A percentile compares a stretch with the other conserved stretches of the same genome.
Conservation (phyloP, 306 rosid genomes). For the Dryas drummondii region DNA sequence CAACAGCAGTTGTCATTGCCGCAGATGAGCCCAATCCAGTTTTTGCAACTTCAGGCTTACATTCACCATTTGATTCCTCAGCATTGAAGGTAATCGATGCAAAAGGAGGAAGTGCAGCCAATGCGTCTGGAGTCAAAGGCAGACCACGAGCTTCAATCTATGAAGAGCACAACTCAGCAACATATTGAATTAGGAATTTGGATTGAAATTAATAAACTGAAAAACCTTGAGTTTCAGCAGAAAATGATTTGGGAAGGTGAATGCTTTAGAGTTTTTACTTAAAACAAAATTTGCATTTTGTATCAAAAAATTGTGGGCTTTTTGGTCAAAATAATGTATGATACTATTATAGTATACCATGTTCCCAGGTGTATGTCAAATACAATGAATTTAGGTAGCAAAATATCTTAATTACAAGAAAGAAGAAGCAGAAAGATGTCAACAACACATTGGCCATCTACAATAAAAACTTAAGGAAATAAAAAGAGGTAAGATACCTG, state of each 20-base stretch:
- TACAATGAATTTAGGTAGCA: too few relatives aligned
- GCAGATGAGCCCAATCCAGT: constrained; percentile 99
- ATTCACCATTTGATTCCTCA: constrained; percentile 58
- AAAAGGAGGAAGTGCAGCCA: constrained; percentile 84
- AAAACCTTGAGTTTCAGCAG: not conserved
- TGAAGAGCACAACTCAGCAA: constrained; percentile 24
- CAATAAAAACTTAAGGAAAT: not conserved
- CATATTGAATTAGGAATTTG: constrained; percentile 11
- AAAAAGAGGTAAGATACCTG: constrained; percentile 50
- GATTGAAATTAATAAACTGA: constrained; percentile 8
- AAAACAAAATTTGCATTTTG: not conserved
- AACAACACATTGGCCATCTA: too few relatives aligned
- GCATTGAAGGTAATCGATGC: constrained; percentile 75
- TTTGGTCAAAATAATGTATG: not conserved
- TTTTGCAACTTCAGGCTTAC: constrained; percentile 97
- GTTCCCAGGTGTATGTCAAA: too few relatives aligned
- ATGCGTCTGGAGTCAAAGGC: constrained; percentile 77
- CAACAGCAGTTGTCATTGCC: constrained; percentile 98
- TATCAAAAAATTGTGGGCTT: not conserved
- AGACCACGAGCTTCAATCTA: constrained; percentile 86
- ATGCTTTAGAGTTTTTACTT: not conserved
- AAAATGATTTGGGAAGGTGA: not conserved
- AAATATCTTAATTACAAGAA: too few relatives aligned
- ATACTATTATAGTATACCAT: too few relatives aligned
- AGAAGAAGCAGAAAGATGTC: too few relatives aligned